Evolutionary conservation across 345 rosid species (phyloP), one percentile per base, ranked within the genome.

Genomic region (Bretschneidera sinensis): DNA sequence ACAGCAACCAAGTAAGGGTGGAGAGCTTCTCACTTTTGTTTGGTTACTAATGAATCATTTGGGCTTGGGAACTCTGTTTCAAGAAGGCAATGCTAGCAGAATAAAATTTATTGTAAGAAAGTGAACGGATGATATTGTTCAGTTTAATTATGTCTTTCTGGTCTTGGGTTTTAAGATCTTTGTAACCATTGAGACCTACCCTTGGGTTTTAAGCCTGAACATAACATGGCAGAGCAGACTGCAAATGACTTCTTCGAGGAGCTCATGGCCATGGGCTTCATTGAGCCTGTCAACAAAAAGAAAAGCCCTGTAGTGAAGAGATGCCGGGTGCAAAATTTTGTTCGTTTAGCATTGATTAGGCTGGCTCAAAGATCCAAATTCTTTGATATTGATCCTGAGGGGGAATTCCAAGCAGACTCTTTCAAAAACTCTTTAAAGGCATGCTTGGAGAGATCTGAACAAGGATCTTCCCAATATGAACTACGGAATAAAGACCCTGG

Each of bases 321-420:
- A 19, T 68, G 51, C 61, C 59, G 6, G 22, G 21, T 73, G 56
- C n/a, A 50, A 13, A 73, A 73, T 14, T 45, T 24, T 52, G 45
- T 56, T 1, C 63, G 54, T 6, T 48, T n/a, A 23, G 33, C 34
- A 66, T 20, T 69, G 24, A 33, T 64, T 0, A n/a, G 17, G 0
- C 9, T 60, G 43, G 70, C 77, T 2, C 0, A 21, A 19, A 10
- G 51, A 23, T 53, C 52, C 1, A 16, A 43, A 5, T 50, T 68
- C 52, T 63, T 60, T 6, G 53, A 34, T 13, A 67, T 64, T 31
- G 35, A 31, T 31, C 9, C 35, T 31, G 35, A 4, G 4, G 35
- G 35, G 35, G 9, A 31, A 4, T 31, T 31, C 35, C 35, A 31
- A 31, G 35, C 51, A 24, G 14, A 22, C 0, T 34, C 5, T 20